These are phyloP conservation scores for Boletus barrowsii DNA, from an alignment of 768 basidiomycete species.

Conservation along the genomic window DNA sequence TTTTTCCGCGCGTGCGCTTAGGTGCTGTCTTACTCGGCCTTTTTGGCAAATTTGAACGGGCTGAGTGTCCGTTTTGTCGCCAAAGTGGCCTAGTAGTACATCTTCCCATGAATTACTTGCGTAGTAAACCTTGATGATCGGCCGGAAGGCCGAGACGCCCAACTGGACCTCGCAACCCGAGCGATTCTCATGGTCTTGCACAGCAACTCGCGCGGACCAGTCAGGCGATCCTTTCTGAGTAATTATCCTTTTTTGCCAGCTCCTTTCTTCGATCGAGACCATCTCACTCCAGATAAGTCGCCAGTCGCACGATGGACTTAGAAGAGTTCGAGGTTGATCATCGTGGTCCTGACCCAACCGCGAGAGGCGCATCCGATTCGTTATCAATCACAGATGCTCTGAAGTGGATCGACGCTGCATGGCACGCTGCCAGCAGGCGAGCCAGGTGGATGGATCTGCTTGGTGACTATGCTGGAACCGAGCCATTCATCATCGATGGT, in stretches of 20 bases:
- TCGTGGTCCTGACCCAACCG: neutral
- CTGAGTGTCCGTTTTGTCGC: neutral
- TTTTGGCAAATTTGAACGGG: neutral
- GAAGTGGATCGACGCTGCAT: conserved; percentile 32
- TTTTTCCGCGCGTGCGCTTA: neutral
- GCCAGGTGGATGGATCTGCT: conserved; percentile 67
- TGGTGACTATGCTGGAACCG: conserved; percentile 67
- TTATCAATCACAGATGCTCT: conserved; percentile 25
- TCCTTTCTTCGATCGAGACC: neutral
- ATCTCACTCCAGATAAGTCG: neutral
- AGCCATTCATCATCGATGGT: conserved; percentile 68
- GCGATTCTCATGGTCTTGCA: neutral
- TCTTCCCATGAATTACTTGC: neutral
- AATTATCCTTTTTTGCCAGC: too few relatives aligned
- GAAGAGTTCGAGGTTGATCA: conserved; percentile 35
- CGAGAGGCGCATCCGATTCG: neutral
- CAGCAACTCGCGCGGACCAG: conserved; percentile 18
- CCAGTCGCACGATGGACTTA: conserved; percentile 32
- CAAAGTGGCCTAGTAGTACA: conserved; percentile 7
- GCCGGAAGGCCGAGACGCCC: too few relatives aligned
- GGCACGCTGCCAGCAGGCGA: conserved; percentile 39
- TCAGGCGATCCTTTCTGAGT: too few relatives aligned
- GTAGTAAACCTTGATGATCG: neutral
- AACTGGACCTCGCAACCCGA: too few relatives aligned
- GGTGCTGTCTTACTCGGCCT: conserved; percentile 6